Conservation (phyloP, 345 rosid species). For the Eucalyptus grandis region DNA sequence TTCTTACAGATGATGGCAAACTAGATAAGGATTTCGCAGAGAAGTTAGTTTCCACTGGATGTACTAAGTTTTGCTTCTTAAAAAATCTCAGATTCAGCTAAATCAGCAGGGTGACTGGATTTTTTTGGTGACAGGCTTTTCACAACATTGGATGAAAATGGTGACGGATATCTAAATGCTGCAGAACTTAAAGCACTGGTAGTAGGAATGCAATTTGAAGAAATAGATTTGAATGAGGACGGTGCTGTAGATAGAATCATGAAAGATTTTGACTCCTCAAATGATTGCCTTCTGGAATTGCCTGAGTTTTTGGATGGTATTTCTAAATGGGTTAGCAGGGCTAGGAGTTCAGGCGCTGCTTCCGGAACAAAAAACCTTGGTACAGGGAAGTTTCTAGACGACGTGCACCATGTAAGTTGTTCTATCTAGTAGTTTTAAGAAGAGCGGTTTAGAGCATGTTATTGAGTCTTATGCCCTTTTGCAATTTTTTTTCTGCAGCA, state of each 20-base stretch:
- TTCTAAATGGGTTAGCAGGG: slow-evolving; percentile 24
- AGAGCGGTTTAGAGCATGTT: neutral
- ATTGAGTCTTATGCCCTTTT: neutral
- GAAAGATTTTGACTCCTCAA: slow-evolving; percentile 28
- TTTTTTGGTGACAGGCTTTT: slow-evolving; percentile 23
- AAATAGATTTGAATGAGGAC: slow-evolving; percentile 19
- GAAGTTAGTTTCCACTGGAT: slow-evolving; percentile 14
- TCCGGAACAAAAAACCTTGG: slow-evolving; percentile 25
- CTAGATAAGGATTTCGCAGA: slow-evolving; percentile 5
- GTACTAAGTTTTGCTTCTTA: neutral
- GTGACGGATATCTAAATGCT: slow-evolving; percentile 14
- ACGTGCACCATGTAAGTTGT: slow-evolving; percentile 38
- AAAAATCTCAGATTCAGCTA: neutral
- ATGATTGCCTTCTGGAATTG: slow-evolving; percentile 1
- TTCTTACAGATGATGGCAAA: slow-evolving; percentile 22
- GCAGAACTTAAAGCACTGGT: slow-evolving; percentile 34
- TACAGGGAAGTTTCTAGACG: slow-evolving; percentile 29
- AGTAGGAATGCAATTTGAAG: slow-evolving; percentile 30
- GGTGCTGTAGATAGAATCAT: slow-evolving; percentile 25
- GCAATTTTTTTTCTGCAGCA: slow-evolving; percentile 26
- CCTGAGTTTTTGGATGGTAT: slow-evolving; percentile 22
- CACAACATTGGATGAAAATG: slow-evolving; percentile 20
- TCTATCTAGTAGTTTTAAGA: neutral
- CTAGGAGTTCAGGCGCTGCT: slow-evolving; percentile 25
- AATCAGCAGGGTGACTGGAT: neutral